Evolutionary conservation across 129 eudicot genomes (phyloP), one percentile per base, ranked within the genome.

Genomic region (Flaveria robusta): DNA sequence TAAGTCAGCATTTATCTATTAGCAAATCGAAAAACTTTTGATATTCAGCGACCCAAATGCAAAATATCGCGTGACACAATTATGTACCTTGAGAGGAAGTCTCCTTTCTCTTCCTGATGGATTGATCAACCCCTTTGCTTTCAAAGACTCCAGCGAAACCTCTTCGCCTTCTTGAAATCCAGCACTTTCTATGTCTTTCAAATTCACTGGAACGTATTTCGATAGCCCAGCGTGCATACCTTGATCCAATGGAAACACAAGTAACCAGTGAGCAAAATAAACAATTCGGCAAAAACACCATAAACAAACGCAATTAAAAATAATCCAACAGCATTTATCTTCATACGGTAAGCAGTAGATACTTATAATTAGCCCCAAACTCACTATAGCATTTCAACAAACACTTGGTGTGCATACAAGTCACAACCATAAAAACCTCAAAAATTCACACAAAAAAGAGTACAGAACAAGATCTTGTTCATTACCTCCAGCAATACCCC

Each of bases 401-500:
- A 83, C 83, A 62, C 16, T 1, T 19, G 72, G 70, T 59, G 63
- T 50, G 78, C 77, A 58, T 43, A 76, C 16, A 76, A 0, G 31
- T 11, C 51, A 12, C 3, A 52, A 34, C 27, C 18, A 31, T 49
- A 41, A 62, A 66, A 34, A 62, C 11, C 60, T 23, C 1, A 8
- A 51, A 39, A 4, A 79, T 5, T 23, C 34, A 52, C 29, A 2
- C 22, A 18, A 1, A 27, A 78, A 34, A 34, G 39, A 34, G 39
- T 34, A 27, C 29, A 23, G 3, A 23, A 31, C 19, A 20, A 24
- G 26, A 18, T 15, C 11, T 1, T 34, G 8, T 3, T 12, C 6
- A 41, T 84, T 85, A 93, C 98, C 98, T 93, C 98, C 98, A 0
- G 98, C 98, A 86, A 93, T 93, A 52, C 98, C 97, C 77, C 93